Conservation (phyloP, 192 early-diverging fungal genomes). For the Rhizoclosmatium globosum region DNA sequence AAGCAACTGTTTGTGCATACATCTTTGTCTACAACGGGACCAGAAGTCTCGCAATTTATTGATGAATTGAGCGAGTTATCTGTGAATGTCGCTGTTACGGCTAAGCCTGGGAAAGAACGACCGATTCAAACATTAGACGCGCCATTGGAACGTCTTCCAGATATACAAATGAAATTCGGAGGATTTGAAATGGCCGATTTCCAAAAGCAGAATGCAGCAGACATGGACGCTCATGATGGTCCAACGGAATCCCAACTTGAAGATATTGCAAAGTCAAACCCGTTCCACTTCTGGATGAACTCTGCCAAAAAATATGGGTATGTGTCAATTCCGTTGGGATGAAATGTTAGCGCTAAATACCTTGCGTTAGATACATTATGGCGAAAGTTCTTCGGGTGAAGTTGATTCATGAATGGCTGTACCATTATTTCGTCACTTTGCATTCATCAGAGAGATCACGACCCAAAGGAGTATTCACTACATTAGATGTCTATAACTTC, state of each 20-base stretch:
- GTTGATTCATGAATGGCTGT: slow-evolving; percentile 50
- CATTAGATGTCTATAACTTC: slow-evolving; percentile 36
- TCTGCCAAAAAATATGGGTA: slow-evolving; percentile 49
- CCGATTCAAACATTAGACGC: no score
- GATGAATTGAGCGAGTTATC: background rate
- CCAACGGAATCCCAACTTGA: background rate
- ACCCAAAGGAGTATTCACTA: slow-evolving; percentile 16
- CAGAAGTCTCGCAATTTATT: slow-evolving; percentile 51
- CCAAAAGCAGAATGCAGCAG: no score
- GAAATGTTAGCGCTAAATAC: no score
- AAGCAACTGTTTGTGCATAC: slow-evolving; percentile 58
- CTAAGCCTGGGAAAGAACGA: no score
- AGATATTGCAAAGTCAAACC: background rate
- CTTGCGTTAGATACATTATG: slow-evolving; percentile 39
- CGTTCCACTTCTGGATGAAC: slow-evolving; percentile 33
- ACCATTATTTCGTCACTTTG: background rate
- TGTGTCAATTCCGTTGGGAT: no score
- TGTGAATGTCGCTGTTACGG: background rate
- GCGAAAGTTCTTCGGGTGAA: slow-evolving; percentile 40
- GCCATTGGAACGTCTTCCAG: background rate
- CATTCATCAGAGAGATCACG: background rate
- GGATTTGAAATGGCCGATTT: no score
- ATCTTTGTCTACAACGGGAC: slow-evolving; percentile 46
- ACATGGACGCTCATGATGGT: background rate
- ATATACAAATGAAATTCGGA: background rate